Conservation (phyloP, 345 rosid species). For the Syzygium aqueum region DNA sequence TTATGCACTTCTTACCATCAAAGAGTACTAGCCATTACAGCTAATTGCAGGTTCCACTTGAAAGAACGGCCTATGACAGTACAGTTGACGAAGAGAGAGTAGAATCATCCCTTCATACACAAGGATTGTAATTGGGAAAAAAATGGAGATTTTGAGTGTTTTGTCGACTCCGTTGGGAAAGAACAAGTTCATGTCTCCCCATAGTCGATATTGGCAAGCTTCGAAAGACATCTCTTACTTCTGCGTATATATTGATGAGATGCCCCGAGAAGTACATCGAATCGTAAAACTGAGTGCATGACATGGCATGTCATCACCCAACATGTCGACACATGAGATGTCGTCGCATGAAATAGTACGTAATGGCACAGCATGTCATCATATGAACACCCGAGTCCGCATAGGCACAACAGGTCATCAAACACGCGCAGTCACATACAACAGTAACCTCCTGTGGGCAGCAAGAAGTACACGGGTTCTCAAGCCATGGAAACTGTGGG, state of each 20-base stretch:
- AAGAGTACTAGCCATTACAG: background rate
- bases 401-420: background rate
- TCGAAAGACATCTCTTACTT: background rate
- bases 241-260: background rate
- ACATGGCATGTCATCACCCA: background rate
- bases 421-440: background rate
- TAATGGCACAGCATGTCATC: accelerated
- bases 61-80: background rate
- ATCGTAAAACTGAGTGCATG: background rate
- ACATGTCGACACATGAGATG: background rate
- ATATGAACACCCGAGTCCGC: background rate
- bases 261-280: accelerated
- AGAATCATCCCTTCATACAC: background rate
- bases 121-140: background rate
- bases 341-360: background rate
- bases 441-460: background rate
- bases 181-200: background rate
- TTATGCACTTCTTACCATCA: background rate
- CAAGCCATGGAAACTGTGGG: background rate
- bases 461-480: background rate
- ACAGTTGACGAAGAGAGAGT: background rate
- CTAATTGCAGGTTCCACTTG: too few species aligned
- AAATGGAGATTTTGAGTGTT: background rate
- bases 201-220: background rate
- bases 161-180: background rate